These are phyloP conservation scores for Pythium diclinum DNA, from an alignment of 352 stramenopile genomes.

Conservation along the genomic window DNA sequence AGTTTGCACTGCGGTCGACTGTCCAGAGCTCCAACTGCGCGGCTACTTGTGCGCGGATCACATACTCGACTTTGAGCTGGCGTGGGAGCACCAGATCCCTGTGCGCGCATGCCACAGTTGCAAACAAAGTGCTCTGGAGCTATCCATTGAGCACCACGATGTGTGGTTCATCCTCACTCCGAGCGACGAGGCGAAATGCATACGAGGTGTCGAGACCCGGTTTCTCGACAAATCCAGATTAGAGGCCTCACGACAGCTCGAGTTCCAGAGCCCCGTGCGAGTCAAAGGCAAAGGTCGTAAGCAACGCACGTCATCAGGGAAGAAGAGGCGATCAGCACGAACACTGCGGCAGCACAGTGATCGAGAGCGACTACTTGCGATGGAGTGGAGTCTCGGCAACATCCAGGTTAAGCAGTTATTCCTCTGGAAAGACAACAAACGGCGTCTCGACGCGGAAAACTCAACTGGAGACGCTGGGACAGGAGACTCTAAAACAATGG, in stretches of 20 bases:
- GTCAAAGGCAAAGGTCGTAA: conserved; percentile 13
- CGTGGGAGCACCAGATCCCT: conserved; percentile 41
- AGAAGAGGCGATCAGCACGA: conserved; percentile 20
- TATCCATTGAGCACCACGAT: conserved; percentile 42
- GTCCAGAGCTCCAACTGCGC: conserved; percentile 50
- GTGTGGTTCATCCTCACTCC: conserved; percentile 59
- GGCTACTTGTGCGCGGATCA: conserved; percentile 51
- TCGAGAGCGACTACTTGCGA: conserved; percentile 47
- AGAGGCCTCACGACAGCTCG: conserved; percentile 4
- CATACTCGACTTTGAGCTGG: conserved; percentile 43
- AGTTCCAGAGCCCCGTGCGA: conserved; percentile 13
- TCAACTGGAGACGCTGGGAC: conserved; percentile 17
- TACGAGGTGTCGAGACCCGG: conserved; percentile 33
- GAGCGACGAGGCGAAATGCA: conserved; percentile 20
- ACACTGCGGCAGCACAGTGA: conserved; percentile 22
- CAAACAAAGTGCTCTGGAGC: conserved; percentile 38
- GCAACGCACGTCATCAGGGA: conserved; percentile 1
- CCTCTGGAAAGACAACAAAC: conserved; percentile 62
- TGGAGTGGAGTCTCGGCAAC: conserved; percentile 70
- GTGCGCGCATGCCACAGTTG: conserved; percentile 57
- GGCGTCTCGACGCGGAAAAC: conserved; percentile 44
- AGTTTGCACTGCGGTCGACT: conserved; percentile 50
- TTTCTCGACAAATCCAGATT: conserved; percentile 9
- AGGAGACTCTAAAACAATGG: neutral
- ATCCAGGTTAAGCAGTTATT: conserved; percentile 41